Conservation (phyloP, 805 yeast species). For the Candida coleopterorum region DNA sequence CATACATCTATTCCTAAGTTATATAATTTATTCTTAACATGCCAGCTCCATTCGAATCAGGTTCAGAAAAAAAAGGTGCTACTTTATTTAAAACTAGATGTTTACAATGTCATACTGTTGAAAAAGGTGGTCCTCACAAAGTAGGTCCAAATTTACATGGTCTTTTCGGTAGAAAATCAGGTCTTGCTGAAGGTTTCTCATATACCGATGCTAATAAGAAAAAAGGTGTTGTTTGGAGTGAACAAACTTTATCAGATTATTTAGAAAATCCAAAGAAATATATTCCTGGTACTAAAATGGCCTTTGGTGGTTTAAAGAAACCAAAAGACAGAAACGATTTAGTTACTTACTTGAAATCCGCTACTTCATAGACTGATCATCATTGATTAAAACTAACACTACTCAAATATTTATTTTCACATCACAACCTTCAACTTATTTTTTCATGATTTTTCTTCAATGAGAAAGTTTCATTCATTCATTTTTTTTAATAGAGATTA, state of each 20-base stretch:
- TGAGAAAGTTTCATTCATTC: background rate
- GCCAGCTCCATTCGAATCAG: constrained; percentile 45
- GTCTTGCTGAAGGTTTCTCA: constrained; percentile 87
- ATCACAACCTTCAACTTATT: too few species aligned
- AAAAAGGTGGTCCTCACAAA: constrained; percentile 94
- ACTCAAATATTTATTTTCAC: too few species aligned
- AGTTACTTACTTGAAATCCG: constrained; percentile 69
- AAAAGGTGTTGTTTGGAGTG: constrained; percentile 86
- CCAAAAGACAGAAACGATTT: constrained; percentile 98
- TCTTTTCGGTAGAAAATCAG: constrained; percentile 87
- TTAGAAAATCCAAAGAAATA: constrained; percentile 99
- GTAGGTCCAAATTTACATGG: constrained; percentile 99
- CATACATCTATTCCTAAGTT: too few species aligned
- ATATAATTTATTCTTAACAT: too few species aligned
- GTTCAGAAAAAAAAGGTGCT: constrained; percentile 78
- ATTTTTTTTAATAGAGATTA: background rate
- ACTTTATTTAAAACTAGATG: constrained; percentile 98
- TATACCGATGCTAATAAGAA: constrained; percentile 98
- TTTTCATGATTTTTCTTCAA: constrained; percentile 2
- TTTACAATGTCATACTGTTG: constrained; percentile 97
- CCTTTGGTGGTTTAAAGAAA: constrained; percentile 99
- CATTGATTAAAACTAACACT: too few species aligned
- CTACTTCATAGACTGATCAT: constrained; percentile 24
- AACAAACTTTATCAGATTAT: constrained; percentile 88
- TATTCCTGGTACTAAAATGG: constrained; percentile 99